phyloP scores from a whole-genome alignment of 306 rosid genomes.

The Macrotyloma uniflorum region DNA sequence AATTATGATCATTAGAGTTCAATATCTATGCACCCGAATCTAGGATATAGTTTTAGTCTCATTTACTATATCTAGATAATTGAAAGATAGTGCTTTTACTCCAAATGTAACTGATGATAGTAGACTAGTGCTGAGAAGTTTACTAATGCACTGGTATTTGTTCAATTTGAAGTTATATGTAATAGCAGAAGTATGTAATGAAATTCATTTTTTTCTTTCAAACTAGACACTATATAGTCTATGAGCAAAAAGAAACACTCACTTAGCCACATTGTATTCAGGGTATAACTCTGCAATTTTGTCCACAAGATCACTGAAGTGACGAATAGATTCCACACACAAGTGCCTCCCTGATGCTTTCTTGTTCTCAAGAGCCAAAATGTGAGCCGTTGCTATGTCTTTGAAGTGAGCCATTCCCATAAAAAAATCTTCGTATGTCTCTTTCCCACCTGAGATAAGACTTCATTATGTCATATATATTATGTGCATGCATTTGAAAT shows the following conservation, averaged over 20 bases:
- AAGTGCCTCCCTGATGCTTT: slow-evolving; percentile 74
- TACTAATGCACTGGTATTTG: too few relatives aligned
- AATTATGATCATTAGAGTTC: neutral
- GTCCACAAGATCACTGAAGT: slow-evolving; percentile 69
- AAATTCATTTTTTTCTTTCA: too few relatives aligned
- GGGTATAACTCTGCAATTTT: slow-evolving; percentile 81
- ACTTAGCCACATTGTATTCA: slow-evolving; percentile 68
- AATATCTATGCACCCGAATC: neutral
- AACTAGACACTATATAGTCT: neutral
- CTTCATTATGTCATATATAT: neutral
- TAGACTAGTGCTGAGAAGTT: neutral
- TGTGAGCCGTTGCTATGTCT: slow-evolving; percentile 83
- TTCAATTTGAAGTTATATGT: neutral
- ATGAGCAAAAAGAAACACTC: slow-evolving; percentile 10
- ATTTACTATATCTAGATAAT: neutral
- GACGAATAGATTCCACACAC: slow-evolving; percentile 81
- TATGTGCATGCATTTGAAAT: neutral
- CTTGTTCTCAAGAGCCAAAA: slow-evolving; percentile 80
- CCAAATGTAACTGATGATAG: neutral
- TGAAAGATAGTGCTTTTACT: neutral
- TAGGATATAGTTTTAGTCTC: neutral
- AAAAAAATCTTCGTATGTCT: slow-evolving; percentile 66
- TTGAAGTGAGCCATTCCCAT: slow-evolving; percentile 87
- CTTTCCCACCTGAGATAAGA: slow-evolving; percentile 47
- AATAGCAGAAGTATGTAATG: neutral